These are phyloP conservation scores for Atkinsonella hypoxylon DNA, from an alignment of 2,329 filamentous ascomycete species.

Conservation along the genomic window DNA sequence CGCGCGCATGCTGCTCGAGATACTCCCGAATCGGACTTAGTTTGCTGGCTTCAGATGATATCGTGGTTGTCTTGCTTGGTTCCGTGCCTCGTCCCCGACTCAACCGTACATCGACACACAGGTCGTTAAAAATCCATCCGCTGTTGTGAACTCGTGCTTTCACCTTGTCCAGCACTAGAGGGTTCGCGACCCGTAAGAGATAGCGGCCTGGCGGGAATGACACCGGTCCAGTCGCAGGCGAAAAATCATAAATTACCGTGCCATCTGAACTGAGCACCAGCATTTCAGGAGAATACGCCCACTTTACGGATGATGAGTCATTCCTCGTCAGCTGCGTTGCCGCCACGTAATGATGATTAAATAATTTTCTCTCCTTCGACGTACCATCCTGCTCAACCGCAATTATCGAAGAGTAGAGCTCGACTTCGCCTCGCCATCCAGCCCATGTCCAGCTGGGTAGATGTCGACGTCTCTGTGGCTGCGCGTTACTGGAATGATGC, in stretches of 20 bases:
- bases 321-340: constrained; percentile 23
- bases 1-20: constrained; percentile 20
- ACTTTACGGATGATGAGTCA: constrained; percentile 18
- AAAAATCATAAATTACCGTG: constrained; percentile 21
- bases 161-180: constrained; percentile 21
- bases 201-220: constrained; percentile 17
- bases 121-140: constrained; percentile 24
- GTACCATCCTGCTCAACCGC: constrained; percentile 20
- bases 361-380: constrained; percentile 17
- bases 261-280: constrained; percentile 18
- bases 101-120: constrained; percentile 21
- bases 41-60: not conserved
- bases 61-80: not conserved
- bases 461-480: constrained; percentile 17
- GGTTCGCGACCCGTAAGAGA: constrained; percentile 20
- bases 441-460: constrained; percentile 27
- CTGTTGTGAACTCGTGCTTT: constrained; percentile 20
- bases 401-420: constrained; percentile 21
- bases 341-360: constrained; percentile 23
- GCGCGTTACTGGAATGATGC: constrained; percentile 19
- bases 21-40: constrained; percentile 20
- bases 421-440: constrained; percentile 23
- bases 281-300: constrained; percentile 24
- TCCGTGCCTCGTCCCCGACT: constrained; percentile 15
- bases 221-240: constrained; percentile 8